Conservation (phyloP, 2,329 filamentous ascomycete species). For the Sporothrix dimorphospora region DNA sequence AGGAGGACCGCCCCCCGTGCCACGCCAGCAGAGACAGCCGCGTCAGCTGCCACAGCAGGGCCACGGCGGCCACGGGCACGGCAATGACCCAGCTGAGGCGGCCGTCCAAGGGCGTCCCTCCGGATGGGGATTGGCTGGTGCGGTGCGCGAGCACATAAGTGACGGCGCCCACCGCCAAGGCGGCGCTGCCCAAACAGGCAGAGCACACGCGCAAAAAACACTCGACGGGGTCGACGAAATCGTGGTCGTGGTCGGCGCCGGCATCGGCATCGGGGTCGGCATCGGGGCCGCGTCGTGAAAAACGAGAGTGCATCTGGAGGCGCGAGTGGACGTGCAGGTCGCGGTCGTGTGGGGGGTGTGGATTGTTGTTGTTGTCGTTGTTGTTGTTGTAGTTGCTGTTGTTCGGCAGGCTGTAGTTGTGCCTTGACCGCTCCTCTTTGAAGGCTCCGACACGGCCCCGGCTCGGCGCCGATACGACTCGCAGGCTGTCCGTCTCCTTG, state of each 20-base stretch:
- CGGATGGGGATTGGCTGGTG: background rate
- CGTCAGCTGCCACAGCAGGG: constrained; percentile 30
- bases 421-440: background rate
- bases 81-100: constrained; percentile 31
- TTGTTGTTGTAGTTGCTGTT: background rate
- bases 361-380: background rate
- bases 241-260: background rate
- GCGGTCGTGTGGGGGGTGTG: background rate
- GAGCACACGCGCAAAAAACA: constrained; percentile 30
- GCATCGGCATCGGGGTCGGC: background rate
- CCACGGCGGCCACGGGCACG: constrained; percentile 26
- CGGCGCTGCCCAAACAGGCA: constrained; percentile 25
- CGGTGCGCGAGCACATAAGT: constrained; percentile 26
- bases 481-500: background rate
- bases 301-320: constrained; percentile 17
- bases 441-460: background rate
- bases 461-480: background rate
- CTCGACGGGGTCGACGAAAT: constrained; percentile 19
- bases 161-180: constrained; percentile 27
- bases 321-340: constrained; percentile 23
- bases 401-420: background rate
- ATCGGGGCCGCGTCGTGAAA: background rate
- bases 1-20: background rate
- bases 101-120: constrained; percentile 24
- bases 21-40: constrained; percentile 19